Evolutionary conservation across 768 basidiomycete genomes (phyloP), one percentile per base, ranked within the genome.

Genomic region (Leccinellum albellum): DNA sequence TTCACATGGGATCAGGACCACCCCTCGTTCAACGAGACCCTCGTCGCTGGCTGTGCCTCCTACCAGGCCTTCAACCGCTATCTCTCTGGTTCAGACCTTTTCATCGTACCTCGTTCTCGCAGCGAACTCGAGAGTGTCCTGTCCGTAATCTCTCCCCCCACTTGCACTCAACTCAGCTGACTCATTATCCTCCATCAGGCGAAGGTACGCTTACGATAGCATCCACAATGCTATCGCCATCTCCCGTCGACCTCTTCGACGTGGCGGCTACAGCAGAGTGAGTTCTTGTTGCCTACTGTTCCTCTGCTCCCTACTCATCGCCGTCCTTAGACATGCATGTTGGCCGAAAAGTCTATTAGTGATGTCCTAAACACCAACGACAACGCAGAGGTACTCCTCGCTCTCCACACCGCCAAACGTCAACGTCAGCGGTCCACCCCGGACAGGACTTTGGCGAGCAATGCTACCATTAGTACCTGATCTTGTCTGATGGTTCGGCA

Each of bases 211-310:
- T 0, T 84, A 88, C 64, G 89, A 91, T 60, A 82, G 85, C 12
- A 89, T 92, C 54, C 91, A 92, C 70, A 92, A 91, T 66, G 81
- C 83, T 9, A 89, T 92, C 66, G 77, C 90, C 17, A 80, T 79
- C 56, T 85, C 87, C 64, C 85, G 85, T 46, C 82, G 83, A 20
- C 74, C 82, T 17, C 75, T 90, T 15, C 79, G 84, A 58, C 77
- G 81, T 1, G 74, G 82, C 14, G 82, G 82, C 32, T 83, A 84
- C 59, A 76, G 77, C 55, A 74, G 80, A 63, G 82, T 83, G 65
- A 61, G 82, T 75, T n/a, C 55, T 8, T 24, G 4, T 12, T 13
- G 1, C 3, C 12, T 24, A 14, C 28, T 26, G 0, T 10, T 9
- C 13, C 21, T 24, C 1, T 21, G 2, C 28, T 31, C 32, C 42